Conservation (phyloP, 2,329 filamentous ascomycete species). For the Colletotrichum sojae region DNA sequence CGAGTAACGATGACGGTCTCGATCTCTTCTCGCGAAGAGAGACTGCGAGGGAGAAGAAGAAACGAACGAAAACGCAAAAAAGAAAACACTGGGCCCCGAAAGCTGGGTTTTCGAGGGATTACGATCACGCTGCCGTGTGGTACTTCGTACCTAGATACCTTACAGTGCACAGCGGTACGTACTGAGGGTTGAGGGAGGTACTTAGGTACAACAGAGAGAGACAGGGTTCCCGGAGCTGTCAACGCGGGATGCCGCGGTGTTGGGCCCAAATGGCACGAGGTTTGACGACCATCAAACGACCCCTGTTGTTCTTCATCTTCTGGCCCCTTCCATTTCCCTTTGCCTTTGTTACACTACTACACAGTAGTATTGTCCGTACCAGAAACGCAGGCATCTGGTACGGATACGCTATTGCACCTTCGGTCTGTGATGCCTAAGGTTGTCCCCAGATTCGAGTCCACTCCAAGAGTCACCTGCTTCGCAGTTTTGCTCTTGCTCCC, state of each 20-base stretch:
- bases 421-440: no score
- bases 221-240: slow-evolving; percentile 38
- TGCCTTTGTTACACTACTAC: background rate
- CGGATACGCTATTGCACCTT: no score
- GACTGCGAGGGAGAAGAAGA: background rate
- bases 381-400: no score
- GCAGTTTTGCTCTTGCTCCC: slow-evolving; percentile 18
- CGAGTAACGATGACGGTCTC: slow-evolving; percentile 19
- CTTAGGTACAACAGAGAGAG: background rate
- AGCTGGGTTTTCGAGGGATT: slow-evolving; percentile 13
- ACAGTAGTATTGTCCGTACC: background rate
- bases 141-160: no score
- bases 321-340: background rate
- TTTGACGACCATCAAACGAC: no score
- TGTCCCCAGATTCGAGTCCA: no score
- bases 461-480: background rate
- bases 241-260: slow-evolving; percentile 37
- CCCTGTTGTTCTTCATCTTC: background rate
- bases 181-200: no score
- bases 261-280: slow-evolving; percentile 21
- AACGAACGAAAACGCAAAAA: background rate
- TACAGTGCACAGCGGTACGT: no score
- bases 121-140: no score
- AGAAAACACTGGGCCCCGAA: slow-evolving; percentile 3
- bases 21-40: slow-evolving; percentile 6